phyloP scores from a whole-genome alignment of 2,329 filamentous ascomycete genomes.

The Grosmannia huntii region DNA sequence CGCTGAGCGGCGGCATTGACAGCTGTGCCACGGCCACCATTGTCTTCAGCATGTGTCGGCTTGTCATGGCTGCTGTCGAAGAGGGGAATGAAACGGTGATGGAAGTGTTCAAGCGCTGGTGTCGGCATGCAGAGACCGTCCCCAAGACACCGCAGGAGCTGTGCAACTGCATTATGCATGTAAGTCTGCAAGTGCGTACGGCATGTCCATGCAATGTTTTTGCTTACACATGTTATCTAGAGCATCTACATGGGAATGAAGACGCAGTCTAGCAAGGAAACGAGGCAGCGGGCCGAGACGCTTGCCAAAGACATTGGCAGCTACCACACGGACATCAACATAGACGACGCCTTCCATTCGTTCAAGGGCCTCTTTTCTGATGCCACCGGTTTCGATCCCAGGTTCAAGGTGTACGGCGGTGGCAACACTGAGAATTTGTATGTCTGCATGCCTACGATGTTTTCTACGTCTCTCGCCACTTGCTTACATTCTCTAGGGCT shows the following conservation, averaged over 20 bases:
- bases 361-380: constrained; percentile 45
- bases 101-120: constrained; percentile 21
- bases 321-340: constrained; percentile 62
- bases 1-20: constrained; percentile 47
- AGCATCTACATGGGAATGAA: constrained; percentile 61
- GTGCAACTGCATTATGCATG: constrained; percentile 25
- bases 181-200: constrained; percentile 16
- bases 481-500: constrained; percentile 19
- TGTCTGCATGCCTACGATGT: not conserved
- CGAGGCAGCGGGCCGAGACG: constrained; percentile 43
- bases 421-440: constrained; percentile 40
- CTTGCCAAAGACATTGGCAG: constrained; percentile 45
- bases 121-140: constrained; percentile 21
- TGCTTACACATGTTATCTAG: not conserved
- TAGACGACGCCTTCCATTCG: constrained; percentile 53
- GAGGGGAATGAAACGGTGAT: constrained; percentile 26
- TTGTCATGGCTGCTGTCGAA: constrained; percentile 40
- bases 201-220: too few relatives aligned
- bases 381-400: constrained; percentile 42
- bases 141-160: constrained; percentile 48
- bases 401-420: constrained; percentile 31
- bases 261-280: constrained; percentile 53
- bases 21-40: constrained; percentile 34
- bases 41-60: constrained; percentile 38
- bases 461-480: not conserved